Evolutionary conservation across 148 eudicot genomes (phyloP).

Genomic region (Cornus suecica): DNA sequence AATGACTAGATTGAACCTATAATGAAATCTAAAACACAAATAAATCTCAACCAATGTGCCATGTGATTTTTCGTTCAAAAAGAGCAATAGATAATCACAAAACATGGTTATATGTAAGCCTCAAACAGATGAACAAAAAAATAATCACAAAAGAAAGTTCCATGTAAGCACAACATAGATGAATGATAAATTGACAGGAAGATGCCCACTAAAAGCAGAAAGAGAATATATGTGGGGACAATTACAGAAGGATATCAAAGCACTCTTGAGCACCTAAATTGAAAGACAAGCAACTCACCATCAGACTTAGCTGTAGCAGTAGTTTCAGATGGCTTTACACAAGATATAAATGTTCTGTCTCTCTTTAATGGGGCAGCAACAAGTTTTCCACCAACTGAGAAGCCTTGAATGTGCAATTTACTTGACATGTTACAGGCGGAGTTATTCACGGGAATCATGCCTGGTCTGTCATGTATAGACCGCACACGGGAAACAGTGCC

Average conservation of each 20-base stretch:
- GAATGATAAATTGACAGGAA: background rate
- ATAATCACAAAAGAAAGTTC: too few relatives aligned
- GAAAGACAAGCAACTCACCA: slow-evolving; percentile 37
- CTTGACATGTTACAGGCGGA: slow-evolving; percentile 22
- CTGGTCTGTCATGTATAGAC: slow-evolving; percentile 40
- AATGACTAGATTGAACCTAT: background rate
- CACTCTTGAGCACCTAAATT: background rate
- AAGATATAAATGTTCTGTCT: slow-evolving; percentile 38
- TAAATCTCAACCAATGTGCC: background rate
- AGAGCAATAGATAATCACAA: too few relatives aligned
- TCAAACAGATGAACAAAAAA: too few relatives aligned
- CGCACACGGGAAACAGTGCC: slow-evolving; percentile 38
- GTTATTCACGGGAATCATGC: slow-evolving; percentile 25
- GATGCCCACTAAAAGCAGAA: background rate
- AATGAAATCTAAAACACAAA: background rate
- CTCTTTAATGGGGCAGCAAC: slow-evolving; percentile 34
- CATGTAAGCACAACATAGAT: background rate
- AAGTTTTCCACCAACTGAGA: slow-evolving; percentile 32
- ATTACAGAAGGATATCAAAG: background rate
- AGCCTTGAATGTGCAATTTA: slow-evolving; percentile 32
- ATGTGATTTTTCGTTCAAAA: too few relatives aligned
- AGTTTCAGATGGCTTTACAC: slow-evolving; percentile 51
- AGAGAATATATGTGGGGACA: background rate
- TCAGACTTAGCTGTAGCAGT: slow-evolving; percentile 40
- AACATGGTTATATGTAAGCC: too few relatives aligned